Evolutionary conservation across 495 filamentous ascomycete species (phyloP), one percentile per base, ranked within the genome.

Genomic region (Xanthoparmelia taractica): DNA sequence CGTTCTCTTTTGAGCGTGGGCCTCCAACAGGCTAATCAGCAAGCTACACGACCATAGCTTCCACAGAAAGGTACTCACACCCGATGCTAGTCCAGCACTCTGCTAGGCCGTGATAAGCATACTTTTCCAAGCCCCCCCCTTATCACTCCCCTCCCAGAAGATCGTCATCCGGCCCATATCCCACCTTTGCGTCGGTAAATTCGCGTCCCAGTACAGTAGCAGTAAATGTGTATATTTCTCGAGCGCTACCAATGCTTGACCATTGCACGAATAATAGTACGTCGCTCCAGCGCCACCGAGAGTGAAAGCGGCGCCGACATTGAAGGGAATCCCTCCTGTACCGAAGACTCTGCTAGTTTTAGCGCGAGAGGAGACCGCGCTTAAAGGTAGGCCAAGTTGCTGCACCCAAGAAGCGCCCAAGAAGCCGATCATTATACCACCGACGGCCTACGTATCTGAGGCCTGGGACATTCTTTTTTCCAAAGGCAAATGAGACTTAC

Each of bases 61-160:
- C 31, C 34, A 20, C 36, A 27, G 4, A 2, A 2, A 59, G 15
- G 0, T 36, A 64, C 36, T 59, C 62, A 64, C 62, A 59, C 59
- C 62, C 25, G 52, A 37, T 1, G 56, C 56, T 25, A 40, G 40
- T 6, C 56, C 23, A 18, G 56, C 62, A 20, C 54, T 59, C 17
- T 64, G 55, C 61, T 55, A 48, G 18, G 38, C 18, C 29, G 38
- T 58, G 10, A 64, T 43, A 55, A 64, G 43, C 62, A 64, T 64
- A 33, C 62, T 50, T 15, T 59, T 41, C 23, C 23, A 6, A 17
- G 33, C 12, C 56, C 41, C 48, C 18, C 27, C 45, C 17, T 33
- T 31, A 25, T 52, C 56, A 31, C 57, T 59, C 0, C 45, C 45
- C 11, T 54, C 34, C 3, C 59, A 38, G 17, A 64, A 20, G 1